Base-by-base conservation (phyloP, 2,329 filamentous ascomycete species). In the Aureobasidium sp. region DNA sequence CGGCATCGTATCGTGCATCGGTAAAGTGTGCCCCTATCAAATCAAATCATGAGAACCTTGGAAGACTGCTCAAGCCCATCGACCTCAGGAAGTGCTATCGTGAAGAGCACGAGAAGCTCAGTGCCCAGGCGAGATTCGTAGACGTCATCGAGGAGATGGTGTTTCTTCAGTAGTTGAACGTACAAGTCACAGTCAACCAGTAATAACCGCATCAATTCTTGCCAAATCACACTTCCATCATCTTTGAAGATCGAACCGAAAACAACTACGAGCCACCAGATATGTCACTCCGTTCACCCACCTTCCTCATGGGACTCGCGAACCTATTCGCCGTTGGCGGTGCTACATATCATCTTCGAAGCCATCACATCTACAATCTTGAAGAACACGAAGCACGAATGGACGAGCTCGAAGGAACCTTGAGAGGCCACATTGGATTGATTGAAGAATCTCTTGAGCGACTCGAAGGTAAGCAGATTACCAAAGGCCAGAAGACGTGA, bases 311-410 rank as follows among this genome's bases (percentile, higher is more conserved):
- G 31, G 64, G 64, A 19, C 50, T 65, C 14, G 64, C 62, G 37
- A 65, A 65, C 24, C 57, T 65, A 9, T 64, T 65, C 27, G 64
- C 64, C 4, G 61, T 65, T 35, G 64, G 64, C 19, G 62, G 62
- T 15, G 63, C 64, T 15, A 64, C 64, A 24, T 65, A 64, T 29
- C 53, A 58, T 42, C 61, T 65, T 22, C 54, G 64, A 40, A 63
- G 56, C 42, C 74, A 73, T 61, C 73, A 77, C 59, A 68, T 74
- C 31, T 74, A 75, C 68, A 78, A 77, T 61, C 71, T 77, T 5
- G 73, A 78, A 68, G 77, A 80, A 64, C 74, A 78, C 65, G 78
- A 80, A 69, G 77, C 78, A 3, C 74, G 77, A 11, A 72, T 78
- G 65, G 77, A 79, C 57, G 77, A 79, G 61, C 71, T 80, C 2